A percentile compares a stretch with the other conserved stretches of the same genome.
Evolutionary conservation across 1,284 basidiomycete species (phyloP).

Genomic region (Cryptococcus sp.): DNA sequence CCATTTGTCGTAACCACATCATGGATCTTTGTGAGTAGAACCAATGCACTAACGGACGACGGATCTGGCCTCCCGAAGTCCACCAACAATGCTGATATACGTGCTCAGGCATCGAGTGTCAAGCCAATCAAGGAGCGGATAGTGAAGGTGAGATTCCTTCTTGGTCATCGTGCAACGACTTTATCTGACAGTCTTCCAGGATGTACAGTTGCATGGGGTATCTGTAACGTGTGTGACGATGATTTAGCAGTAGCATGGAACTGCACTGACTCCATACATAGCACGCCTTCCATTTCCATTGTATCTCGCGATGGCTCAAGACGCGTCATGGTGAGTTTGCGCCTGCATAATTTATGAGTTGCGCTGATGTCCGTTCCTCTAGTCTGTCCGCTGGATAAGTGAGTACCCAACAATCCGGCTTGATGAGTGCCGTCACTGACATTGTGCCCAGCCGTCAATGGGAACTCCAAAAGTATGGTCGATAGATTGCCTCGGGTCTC

Average conservation of each 20-base stretch:
- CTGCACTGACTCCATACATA: slow-evolving; percentile 49
- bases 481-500: slow-evolving; percentile 26
- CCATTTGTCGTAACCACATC: slow-evolving; percentile 95
- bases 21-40: slow-evolving; percentile 87
- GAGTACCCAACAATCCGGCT: slow-evolving; percentile 44
- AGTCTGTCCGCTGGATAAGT: slow-evolving; percentile 97
- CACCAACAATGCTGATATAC: slow-evolving; percentile 1
- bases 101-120: slow-evolving; percentile 91
- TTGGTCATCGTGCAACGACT: neutral
- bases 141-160: slow-evolving; percentile 62
- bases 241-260: neutral
- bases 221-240: slow-evolving; percentile 81
- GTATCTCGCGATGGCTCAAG: slow-evolving; percentile 99
- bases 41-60: neutral
- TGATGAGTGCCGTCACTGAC: slow-evolving; percentile 66
- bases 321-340: slow-evolving; percentile 70
- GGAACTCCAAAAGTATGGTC: slow-evolving; percentile 55
- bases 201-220: slow-evolving; percentile 98
- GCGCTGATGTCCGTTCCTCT: slow-evolving; percentile 15
- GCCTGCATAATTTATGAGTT: neutral
- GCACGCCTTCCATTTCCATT: slow-evolving; percentile 99
- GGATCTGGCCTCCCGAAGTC: slow-evolving; percentile 3
- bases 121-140: slow-evolving; percentile 96
- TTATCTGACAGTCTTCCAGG: slow-evolving; percentile 56
- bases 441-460: slow-evolving; percentile 47